Percentiles rank a stretch among this genome's conserved stretches.
phyloP scores from a whole-genome alignment of 306 rosid species.

The Nissolia schottii region DNA sequence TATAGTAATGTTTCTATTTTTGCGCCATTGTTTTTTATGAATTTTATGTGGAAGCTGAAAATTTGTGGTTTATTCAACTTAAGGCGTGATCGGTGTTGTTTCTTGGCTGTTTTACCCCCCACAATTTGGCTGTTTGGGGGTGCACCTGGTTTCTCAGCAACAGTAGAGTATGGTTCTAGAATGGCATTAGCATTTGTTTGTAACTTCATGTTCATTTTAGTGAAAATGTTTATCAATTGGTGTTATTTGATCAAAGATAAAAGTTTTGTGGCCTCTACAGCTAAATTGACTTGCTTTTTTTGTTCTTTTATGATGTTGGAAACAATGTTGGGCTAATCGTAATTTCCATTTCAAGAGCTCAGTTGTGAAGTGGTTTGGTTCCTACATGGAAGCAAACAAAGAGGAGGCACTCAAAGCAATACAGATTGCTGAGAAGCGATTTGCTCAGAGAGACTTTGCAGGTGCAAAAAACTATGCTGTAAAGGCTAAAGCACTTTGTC shows the following conservation, averaged over 20 bases:
- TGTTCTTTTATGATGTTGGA: slow-evolving; percentile 32
- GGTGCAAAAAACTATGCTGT: slow-evolving; percentile 69
- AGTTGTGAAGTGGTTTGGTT: slow-evolving; percentile 43
- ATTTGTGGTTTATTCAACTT: neutral
- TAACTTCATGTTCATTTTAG: neutral
- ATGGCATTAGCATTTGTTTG: neutral
- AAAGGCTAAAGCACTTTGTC: slow-evolving; percentile 68
- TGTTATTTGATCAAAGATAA: neutral
- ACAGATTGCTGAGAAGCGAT: slow-evolving; percentile 81
- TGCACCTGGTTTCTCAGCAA: neutral
- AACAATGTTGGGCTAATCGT: slow-evolving; percentile 40
- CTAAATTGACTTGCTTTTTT: slow-evolving; percentile 1
- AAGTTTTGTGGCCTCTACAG: neutral
- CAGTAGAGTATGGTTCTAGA: neutral
- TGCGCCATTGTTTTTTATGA: slow-evolving; percentile 9
- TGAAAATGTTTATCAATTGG: slow-evolving; percentile 20
- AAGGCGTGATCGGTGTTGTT: slow-evolving; percentile 13
- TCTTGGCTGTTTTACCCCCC: neutral
- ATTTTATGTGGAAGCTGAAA: slow-evolving; percentile 2
- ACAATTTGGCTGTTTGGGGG: neutral
- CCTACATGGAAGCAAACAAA: slow-evolving; percentile 74
- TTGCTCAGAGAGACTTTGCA: slow-evolving; percentile 57
- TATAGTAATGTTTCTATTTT: neutral
- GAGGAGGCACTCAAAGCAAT: slow-evolving; percentile 83
- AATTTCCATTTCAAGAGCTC: slow-evolving; percentile 40